Base-by-base conservation (phyloP, 192 early-diverging fungal genomes). In the Coemansia sp. region DNA sequence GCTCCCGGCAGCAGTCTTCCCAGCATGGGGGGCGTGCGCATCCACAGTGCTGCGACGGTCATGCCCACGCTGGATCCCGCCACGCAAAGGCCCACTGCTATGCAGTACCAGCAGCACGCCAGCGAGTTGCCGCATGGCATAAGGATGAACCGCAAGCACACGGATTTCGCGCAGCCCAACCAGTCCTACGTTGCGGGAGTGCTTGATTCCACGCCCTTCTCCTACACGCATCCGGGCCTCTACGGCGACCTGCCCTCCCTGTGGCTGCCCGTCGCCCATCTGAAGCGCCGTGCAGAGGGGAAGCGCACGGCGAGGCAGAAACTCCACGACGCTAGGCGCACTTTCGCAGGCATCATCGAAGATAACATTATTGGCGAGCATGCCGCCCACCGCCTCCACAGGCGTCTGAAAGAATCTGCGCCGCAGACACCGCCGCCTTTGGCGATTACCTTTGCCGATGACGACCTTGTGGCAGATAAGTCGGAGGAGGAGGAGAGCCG, bases 91-190 rank as follows among this genome's bases (percentile, higher is more conserved):
- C 42, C 50, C 0, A 62, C 59, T 8, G 64, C 73, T 13, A 75
- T 75, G 78, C 73, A 72, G 41, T 80, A 72, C 59, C 79, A 82
- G 64, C 50, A 39, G 34, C 46, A 45, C 6, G 68, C 62, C 57
- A 62, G 53, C 29, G 79, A 82, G 50, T 37, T 77, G 2, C 79
- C 79, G 6, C 56, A 67, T 50, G 79, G 79, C 35, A 77, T 69
- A 0, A 67, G 56, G 42, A 77, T 70, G 65, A 74, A 77, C 51
- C 51, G 74, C 35, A 62, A 67, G 19, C 59, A 62, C 41, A 82
- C 79, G 1, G 75, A 82, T 42, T 82, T 82, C 40, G 42, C 74
- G 39, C 79, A 82, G 27, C 67, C 74, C 33, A 76, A 76, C 51
- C 67, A 66, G 54, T 70, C 79, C 17, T 70, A 66, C 13, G 29